These are phyloP conservation scores for Wickerhamiella azymoides DNA, from an alignment of 805 yeast species.

Conservation along the genomic window DNA sequence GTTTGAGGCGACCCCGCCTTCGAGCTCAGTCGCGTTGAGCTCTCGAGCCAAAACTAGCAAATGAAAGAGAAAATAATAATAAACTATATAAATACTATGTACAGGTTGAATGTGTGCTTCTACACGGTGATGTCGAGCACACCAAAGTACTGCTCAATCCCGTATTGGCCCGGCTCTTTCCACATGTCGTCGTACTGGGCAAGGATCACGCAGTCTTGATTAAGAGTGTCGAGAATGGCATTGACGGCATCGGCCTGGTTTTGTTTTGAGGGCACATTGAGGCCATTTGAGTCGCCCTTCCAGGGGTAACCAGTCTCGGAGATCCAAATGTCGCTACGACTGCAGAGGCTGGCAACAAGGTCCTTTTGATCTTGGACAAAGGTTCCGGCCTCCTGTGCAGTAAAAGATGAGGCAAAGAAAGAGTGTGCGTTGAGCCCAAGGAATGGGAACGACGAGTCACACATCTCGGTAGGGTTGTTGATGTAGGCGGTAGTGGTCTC, in stretches of 20 bases:
- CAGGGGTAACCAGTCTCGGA: constrained; percentile 90
- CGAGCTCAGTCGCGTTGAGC: no score
- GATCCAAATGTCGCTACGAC: constrained; percentile 38
- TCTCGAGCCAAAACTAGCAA: no score
- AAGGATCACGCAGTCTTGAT: constrained; percentile 46
- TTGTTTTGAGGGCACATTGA: constrained; percentile 50
- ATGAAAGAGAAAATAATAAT: background rate
- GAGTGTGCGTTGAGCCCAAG: constrained; percentile 80
- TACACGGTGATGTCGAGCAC: constrained; percentile 21
- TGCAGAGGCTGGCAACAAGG: constrained; percentile 43
- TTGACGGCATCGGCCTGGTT: constrained; percentile 63
- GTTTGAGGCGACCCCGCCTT: no score
- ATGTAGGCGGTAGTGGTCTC: constrained; percentile 76
- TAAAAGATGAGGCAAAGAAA: constrained; percentile 51
- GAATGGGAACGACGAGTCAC: constrained; percentile 53
- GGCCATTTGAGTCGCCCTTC: constrained; percentile 56
- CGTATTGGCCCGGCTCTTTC: constrained; percentile 74
- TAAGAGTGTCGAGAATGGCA: constrained; percentile 41
- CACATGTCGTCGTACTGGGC: constrained; percentile 76
- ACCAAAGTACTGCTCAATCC: constrained; percentile 82
- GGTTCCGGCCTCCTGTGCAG: constrained; percentile 56
- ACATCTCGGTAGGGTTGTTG: constrained; percentile 43
- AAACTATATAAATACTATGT: constrained; percentile 4
- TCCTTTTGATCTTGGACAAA: constrained; percentile 52
- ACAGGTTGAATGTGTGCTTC: background rate